Percentiles rank a stretch among this genome's conserved stretches.
These are phyloP conservation scores for Melaleuca quinquenervia DNA, from an alignment of 345 rosid genomes.

Conservation along the genomic window DNA sequence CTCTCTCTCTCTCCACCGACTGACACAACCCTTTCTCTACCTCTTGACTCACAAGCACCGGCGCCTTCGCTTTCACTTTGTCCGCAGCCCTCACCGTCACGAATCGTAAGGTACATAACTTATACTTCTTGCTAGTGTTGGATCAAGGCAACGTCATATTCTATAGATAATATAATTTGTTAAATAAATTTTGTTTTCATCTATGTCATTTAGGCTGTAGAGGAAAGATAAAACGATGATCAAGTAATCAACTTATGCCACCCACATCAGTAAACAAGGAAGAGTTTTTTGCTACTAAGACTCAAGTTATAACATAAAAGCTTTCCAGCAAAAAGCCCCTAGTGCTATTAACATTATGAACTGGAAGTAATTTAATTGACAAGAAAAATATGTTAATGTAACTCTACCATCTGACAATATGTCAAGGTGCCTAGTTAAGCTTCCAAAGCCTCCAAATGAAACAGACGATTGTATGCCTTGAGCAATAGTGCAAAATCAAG, in stretches of 20 bases:
- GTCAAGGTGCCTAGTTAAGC: constrained; percentile 86
- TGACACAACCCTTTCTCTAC: too few relatives aligned
- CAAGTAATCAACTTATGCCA: neutral
- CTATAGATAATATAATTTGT: neutral
- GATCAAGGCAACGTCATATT: neutral
- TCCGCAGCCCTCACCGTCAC: too few relatives aligned
- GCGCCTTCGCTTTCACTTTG: too few relatives aligned
- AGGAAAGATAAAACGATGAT: neutral
- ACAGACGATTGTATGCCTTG: constrained; percentile 98
- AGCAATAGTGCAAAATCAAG: too few relatives aligned
- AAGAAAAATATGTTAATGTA: neutral
- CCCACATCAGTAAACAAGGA: neutral
- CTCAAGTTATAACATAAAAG: neutral
- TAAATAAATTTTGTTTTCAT: neutral
- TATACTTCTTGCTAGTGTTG: neutral
- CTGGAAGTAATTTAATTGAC: neutral
- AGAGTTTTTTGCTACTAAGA: neutral
- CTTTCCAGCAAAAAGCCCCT: neutral
- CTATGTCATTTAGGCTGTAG: neutral
- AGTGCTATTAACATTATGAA: neutral
- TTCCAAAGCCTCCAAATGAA: constrained; percentile 97
- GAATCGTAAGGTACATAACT: too few relatives aligned
- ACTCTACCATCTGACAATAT: constrained; percentile 70
- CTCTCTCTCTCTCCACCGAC: too few relatives aligned
- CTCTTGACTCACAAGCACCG: too few relatives aligned